Base-by-base conservation (phyloP, 768 basidiomycete genomes). In the Boletus rex-veris region DNA sequence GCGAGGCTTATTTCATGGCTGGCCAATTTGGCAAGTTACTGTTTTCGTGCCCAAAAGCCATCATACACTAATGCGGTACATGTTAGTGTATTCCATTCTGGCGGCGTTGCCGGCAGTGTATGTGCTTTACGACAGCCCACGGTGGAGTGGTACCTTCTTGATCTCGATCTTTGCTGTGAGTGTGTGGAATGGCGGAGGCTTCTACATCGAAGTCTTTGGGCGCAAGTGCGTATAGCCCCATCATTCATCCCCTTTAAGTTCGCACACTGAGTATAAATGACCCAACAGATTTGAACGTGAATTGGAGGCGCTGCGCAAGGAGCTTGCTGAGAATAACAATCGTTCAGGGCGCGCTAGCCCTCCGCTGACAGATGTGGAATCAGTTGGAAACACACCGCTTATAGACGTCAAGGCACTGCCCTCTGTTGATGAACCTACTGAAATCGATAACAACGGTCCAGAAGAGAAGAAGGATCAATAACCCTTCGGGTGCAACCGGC, bases 151-250 rank as follows among this genome's bases (percentile, higher is more conserved):
- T 16, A 69, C 78, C 3, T 97, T 93, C 74, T 72, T 98, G 21
- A 72, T 95, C 37, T 59, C 81, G 58, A 88, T 98, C 41, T 91
- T 98, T 64, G 75, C 81, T 15, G 90, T 93, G 42, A 89, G 89
- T 54, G 92, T 89, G 0, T 98, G 94, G 94, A 98, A 98, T 66
- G 95, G 95, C 10, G 93, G 90, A 21, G 91, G 90, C 2, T 97
- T 86, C 76, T 97, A 97, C 69, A 94, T 97, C 50, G 94, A 97
- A 69, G 94, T 97, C 18, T 97, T 96, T 66, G 94, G 94, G 28
- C 84, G 94, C 73, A 96, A 97, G 94, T 95, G 58, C 61, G 91
- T 81, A 24, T 46, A 54, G 53, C 54, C 56, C 56, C 24, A 15
- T 21, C 33, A 10, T 26, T 4, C n/a, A 10, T 51, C 40, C 10